These are phyloP conservation scores for Penicillium pulvis DNA, from an alignment of 495 filamentous ascomycete species.

Conservation along the genomic window DNA sequence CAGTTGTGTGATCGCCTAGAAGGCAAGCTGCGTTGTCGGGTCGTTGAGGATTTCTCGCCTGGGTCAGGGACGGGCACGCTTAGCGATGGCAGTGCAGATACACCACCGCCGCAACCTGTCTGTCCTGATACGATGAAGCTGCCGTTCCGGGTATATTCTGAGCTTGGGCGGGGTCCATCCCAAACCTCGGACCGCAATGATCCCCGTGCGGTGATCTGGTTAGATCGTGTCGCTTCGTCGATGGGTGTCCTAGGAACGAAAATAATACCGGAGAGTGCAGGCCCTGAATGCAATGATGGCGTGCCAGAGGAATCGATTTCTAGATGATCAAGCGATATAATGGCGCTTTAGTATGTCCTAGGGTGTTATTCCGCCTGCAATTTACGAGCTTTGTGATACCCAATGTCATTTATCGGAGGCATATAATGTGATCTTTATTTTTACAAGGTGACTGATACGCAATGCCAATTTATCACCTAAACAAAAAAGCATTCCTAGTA, in stretches of 20 bases:
- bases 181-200: slow-evolving; percentile 24
- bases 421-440: background rate
- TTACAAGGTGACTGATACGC: background rate
- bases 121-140: slow-evolving; percentile 11
- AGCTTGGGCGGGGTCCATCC: slow-evolving; percentile 29
- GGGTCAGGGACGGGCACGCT: slow-evolving; percentile 11
- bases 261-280: slow-evolving; percentile 3
- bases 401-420: background rate
- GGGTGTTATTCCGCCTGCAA: background rate
- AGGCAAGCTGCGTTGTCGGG: slow-evolving; percentile 14
- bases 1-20: slow-evolving; percentile 19
- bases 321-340: background rate
- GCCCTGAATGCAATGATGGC: background rate
- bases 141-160: slow-evolving; percentile 34
- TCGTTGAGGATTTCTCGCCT: slow-evolving; percentile 22
- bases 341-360: background rate
- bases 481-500: slow-evolving; percentile 38
- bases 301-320: background rate
- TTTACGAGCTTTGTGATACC: background rate
- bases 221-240: slow-evolving; percentile 43
- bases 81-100: slow-evolving; percentile 16
- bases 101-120: slow-evolving; percentile 6
- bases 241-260: slow-evolving; percentile 36
- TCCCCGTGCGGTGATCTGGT: slow-evolving; percentile 33
- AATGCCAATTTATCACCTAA: background rate